A percentile compares a stretch with the other conserved stretches of the same genome.
These are phyloP conservation scores for Ziziphus jujuba DNA, from an alignment of 306 rosid genomes.

Conservation along the genomic window DNA sequence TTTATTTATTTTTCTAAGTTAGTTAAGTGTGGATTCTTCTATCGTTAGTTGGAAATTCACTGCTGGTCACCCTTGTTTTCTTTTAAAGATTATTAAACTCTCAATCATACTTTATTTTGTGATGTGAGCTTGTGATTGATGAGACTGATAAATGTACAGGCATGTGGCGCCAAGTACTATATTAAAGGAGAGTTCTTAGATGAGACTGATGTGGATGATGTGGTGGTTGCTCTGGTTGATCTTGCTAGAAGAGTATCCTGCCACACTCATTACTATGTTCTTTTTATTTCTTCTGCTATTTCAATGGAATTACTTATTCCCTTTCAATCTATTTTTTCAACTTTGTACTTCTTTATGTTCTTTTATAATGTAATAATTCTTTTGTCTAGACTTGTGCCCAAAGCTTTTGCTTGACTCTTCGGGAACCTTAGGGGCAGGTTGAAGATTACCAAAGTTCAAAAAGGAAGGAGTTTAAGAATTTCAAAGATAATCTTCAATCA, in stretches of 20 bases:
- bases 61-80: constrained; percentile 13
- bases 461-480: constrained; percentile 80
- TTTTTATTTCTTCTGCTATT: neutral
- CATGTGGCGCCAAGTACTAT: constrained; percentile 83
- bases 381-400: constrained; percentile 11
- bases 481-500: constrained; percentile 83
- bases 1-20: neutral
- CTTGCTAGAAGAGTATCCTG: constrained; percentile 77
- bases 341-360: neutral
- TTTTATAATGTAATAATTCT: neutral
- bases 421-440: constrained; percentile 64
- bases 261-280: constrained; percentile 5
- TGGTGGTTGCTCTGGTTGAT: constrained; percentile 86
- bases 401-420: constrained; percentile 33
- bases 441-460: constrained; percentile 93
- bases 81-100: neutral
- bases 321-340: neutral
- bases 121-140: constrained; percentile 14
- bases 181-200: constrained; percentile 72
- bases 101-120: constrained; percentile 1
- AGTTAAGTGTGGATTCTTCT: neutral
- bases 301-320: neutral
- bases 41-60: neutral
- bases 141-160: constrained; percentile 50
- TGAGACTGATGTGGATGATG: constrained; percentile 88